Conservation (phyloP, 768 basidiomycete species). For the Tylopilus sp. region DNA sequence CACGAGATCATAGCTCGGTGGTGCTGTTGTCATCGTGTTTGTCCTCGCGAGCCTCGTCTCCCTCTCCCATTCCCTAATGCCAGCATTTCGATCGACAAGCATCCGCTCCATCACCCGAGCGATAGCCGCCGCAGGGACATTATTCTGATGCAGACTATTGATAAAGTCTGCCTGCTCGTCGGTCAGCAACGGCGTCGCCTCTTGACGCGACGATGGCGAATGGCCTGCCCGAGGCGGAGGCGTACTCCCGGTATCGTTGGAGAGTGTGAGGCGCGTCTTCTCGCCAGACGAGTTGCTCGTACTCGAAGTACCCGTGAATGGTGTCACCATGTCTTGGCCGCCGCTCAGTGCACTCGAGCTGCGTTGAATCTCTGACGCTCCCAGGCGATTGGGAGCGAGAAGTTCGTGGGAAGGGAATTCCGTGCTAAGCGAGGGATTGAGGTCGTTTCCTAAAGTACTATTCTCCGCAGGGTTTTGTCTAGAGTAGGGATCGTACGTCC, state of each 20-base stretch:
- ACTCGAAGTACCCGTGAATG: conserved; percentile 7
- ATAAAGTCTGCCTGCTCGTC: conserved; percentile 27
- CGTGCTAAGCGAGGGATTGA: neutral
- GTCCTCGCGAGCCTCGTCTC: conserved; percentile 18
- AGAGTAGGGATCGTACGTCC: neutral
- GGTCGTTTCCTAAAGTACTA: neutral
- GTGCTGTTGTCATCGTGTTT: conserved; percentile 14
- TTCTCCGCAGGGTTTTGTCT: neutral
- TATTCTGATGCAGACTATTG: conserved; percentile 19
- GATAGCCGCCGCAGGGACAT: conserved; percentile 21
- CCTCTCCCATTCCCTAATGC: conserved; percentile 19
- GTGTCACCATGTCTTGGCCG: neutral
- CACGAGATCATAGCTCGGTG: conserved; percentile 11
- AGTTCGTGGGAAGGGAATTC: neutral
- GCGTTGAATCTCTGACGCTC: neutral
- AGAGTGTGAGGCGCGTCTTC: conserved; percentile 1
- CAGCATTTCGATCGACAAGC: conserved; percentile 20
- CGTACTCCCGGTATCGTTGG: neutral
- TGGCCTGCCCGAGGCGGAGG: neutral
- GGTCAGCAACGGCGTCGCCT: conserved; percentile 12
- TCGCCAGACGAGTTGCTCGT: neutral
- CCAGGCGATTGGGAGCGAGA: conserved; percentile 14
- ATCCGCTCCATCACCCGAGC: conserved; percentile 24
- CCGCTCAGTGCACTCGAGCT: neutral
- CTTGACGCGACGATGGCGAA: neutral